Conservation (phyloP, 2,329 filamentous ascomycete genomes). For the Domatiomyces catenatus region DNA sequence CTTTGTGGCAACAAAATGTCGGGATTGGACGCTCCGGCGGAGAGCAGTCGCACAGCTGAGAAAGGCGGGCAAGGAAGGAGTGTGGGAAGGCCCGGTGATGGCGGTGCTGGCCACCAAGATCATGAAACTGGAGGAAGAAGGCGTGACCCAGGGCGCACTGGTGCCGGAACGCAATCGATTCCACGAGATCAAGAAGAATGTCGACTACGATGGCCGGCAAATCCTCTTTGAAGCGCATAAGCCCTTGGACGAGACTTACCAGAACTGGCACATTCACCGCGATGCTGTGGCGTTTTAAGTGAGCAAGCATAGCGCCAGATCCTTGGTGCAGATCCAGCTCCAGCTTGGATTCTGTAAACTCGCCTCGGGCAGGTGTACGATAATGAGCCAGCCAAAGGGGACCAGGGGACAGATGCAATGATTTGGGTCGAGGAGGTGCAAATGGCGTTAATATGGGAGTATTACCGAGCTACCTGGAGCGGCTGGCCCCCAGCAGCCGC, state of each 20-base stretch:
- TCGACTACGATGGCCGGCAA: conserved; percentile 16
- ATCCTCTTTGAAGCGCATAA: conserved; percentile 13
- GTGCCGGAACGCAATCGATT: conserved; percentile 16
- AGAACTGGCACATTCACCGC: conserved; percentile 13
- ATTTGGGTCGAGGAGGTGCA: no score
- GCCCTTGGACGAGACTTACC: conserved; percentile 11
- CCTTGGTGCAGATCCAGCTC: no score
- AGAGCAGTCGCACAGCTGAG: conserved; percentile 19
- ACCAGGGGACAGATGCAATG: no score
- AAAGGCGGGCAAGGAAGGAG: conserved; percentile 23
- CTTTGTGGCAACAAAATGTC: conserved; percentile 22
- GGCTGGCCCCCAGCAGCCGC: no score
- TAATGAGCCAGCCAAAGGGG: no score
- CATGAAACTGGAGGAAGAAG: conserved; percentile 18
- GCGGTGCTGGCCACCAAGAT: conserved; percentile 19
- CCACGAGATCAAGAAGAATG: conserved; percentile 17
- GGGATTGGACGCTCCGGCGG: conserved; percentile 15
- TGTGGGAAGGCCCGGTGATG: conserved; percentile 23
- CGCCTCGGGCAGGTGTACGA: no score
- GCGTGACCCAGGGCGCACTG: conserved; percentile 6
- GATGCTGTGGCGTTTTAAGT: conserved; percentile 14
- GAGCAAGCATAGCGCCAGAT: no score
- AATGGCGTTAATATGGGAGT: no score
- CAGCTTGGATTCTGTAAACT: no score
- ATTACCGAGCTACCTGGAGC: no score